Conservation (phyloP, 2,329 filamentous ascomycete species). For the Pseudocercospora fuligena region DNA sequence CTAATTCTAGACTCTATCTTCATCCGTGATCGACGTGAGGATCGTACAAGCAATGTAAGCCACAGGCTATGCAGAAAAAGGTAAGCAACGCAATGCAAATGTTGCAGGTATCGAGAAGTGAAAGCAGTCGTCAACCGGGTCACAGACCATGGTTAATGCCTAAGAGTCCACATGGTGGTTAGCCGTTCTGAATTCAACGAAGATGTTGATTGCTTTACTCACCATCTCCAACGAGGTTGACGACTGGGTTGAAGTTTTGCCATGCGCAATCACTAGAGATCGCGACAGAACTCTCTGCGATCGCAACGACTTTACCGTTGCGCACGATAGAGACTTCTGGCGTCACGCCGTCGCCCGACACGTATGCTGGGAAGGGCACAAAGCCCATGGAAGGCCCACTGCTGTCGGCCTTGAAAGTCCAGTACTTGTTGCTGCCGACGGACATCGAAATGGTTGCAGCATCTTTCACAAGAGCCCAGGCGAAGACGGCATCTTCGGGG, state of each 20-base stretch:
- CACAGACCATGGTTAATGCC: slow-evolving; percentile 19
- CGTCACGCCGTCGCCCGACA: slow-evolving; percentile 35
- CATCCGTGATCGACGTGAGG: slow-evolving; percentile 25
- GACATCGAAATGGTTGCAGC: slow-evolving; percentile 41
- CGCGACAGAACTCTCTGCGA: slow-evolving; percentile 34
- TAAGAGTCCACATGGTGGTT: slow-evolving; percentile 15
- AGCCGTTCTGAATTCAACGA: slow-evolving; percentile 10
- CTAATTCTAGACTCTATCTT: slow-evolving; percentile 31
- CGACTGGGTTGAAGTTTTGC: slow-evolving; percentile 45
- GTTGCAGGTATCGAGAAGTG: slow-evolving; percentile 20
- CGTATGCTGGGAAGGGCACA: slow-evolving; percentile 41
- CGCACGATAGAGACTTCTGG: slow-evolving; percentile 42
- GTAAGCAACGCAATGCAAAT: slow-evolving; percentile 17
- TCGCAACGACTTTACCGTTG: slow-evolving; percentile 33
- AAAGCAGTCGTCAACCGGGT: slow-evolving; percentile 6
- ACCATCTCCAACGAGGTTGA: slow-evolving; percentile 40
- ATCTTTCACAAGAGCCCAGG: slow-evolving; percentile 43
- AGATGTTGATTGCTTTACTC: slow-evolving; percentile 4
- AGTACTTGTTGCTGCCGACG: slow-evolving; percentile 42
- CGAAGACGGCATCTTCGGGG: slow-evolving; percentile 45
- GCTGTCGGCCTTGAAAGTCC: slow-evolving; percentile 40
- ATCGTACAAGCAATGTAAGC: slow-evolving; percentile 28
- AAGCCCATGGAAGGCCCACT: slow-evolving; percentile 39
- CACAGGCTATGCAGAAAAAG: slow-evolving; percentile 27
- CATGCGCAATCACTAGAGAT: slow-evolving; percentile 39